phyloP scores from a whole-genome alignment of 2,329 filamentous ascomycete species.

The Apiospora hydei region DNA sequence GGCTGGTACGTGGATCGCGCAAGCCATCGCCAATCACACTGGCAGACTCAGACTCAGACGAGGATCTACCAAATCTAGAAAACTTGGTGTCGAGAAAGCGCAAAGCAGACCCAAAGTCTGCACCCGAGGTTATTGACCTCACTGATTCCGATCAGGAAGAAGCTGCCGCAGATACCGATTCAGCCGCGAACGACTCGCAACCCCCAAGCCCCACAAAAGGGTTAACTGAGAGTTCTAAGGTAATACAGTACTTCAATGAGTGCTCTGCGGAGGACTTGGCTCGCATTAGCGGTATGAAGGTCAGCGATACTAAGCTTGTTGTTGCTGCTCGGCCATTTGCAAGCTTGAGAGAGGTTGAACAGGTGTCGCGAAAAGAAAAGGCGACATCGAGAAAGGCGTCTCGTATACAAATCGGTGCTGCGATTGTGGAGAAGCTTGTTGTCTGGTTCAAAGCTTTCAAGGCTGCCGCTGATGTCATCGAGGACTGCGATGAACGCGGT shows the following conservation, averaged over 20 bases:
- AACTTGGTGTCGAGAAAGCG: conserved; percentile 33
- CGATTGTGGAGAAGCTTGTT: conserved; percentile 50
- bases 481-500: conserved; percentile 57
- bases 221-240: conserved; percentile 50
- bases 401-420: conserved; percentile 39
- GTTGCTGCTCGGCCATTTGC: conserved; percentile 78
- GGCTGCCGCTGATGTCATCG: conserved; percentile 49
- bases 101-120: conserved; percentile 30
- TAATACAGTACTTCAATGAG: conserved; percentile 84
- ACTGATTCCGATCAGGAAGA: conserved; percentile 23
- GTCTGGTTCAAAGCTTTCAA: conserved; percentile 54
- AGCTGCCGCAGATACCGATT: conserved; percentile 14
- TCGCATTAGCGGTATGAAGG: conserved; percentile 79
- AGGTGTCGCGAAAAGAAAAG: conserved; percentile 57
- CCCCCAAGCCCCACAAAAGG: conserved; percentile 22
- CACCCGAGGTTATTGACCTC: conserved; percentile 20
- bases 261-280: conserved; percentile 78
- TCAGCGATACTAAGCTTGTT: conserved; percentile 72
- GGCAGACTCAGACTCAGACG: conserved; percentile 33
- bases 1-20: conserved; percentile 18
- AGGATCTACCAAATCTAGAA: conserved; percentile 24
- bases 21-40: conserved; percentile 26
- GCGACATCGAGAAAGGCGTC: conserved; percentile 42
- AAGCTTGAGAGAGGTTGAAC: conserved; percentile 67
- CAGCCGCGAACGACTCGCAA: conserved; percentile 22